Evolutionary conservation across 495 filamentous ascomycete genomes (phyloP).

Genomic region (Halenospora varia): DNA sequence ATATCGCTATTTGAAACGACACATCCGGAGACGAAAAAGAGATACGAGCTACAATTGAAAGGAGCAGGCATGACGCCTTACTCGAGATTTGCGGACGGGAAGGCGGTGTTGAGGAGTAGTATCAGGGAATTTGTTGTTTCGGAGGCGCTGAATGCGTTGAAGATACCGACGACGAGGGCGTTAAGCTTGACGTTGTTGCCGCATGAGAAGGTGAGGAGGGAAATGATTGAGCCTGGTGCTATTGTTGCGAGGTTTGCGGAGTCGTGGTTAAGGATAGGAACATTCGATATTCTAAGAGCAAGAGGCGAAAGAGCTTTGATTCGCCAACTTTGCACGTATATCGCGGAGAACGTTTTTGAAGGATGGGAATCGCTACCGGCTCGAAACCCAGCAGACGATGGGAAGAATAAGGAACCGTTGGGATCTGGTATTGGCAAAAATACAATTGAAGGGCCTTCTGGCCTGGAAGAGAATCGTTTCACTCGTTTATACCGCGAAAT

Average conservation of each 20-base stretch:
- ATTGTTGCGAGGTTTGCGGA: slow-evolving; percentile 91
- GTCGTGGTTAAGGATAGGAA: slow-evolving; percentile 86
- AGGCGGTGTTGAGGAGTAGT: slow-evolving; percentile 84
- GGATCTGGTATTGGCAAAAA: slow-evolving; percentile 48
- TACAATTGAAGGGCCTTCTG: slow-evolving; percentile 57
- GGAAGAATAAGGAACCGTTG: slow-evolving; percentile 33
- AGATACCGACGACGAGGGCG: slow-evolving; percentile 82
- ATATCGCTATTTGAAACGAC: slow-evolving; percentile 90
- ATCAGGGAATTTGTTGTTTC: slow-evolving; percentile 92
- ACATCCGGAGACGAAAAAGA: slow-evolving; percentile 63
- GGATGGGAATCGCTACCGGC: slow-evolving; percentile 79
- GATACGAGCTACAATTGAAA: slow-evolving; percentile 92
- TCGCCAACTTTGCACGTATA: slow-evolving; percentile 70
- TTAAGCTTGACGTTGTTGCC: slow-evolving; percentile 76
- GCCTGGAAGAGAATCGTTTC: slow-evolving; percentile 77
- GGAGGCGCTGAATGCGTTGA: slow-evolving; percentile 77
- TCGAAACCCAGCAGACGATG: slow-evolving; percentile 42
- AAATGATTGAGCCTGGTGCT: slow-evolving; percentile 87
- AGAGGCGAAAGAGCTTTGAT: slow-evolving; percentile 74
- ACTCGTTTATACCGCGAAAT: slow-evolving; percentile 85
- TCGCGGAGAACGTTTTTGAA: slow-evolving; percentile 78
- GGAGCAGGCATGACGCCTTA: slow-evolving; percentile 92
- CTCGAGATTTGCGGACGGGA: slow-evolving; percentile 95
- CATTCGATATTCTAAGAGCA: slow-evolving; percentile 81
- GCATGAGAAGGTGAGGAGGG: slow-evolving; percentile 65